Evolutionary conservation across 257 asterid species (phyloP), one percentile per base, ranked within the genome.

Genomic region (Petrea volubilis): DNA sequence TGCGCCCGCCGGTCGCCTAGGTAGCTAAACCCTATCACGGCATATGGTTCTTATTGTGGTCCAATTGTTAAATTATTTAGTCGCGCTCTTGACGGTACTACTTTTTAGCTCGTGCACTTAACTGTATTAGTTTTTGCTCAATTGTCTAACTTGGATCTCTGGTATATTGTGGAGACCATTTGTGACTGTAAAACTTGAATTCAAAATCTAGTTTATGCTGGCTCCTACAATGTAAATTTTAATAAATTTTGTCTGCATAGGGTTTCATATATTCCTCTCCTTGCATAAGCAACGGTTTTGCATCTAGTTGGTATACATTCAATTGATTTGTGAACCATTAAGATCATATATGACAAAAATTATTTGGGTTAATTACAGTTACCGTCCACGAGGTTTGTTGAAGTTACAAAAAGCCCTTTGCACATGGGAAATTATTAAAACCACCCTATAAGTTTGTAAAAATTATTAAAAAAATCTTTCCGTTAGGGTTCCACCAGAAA

Each of bases 1-100:
- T 94, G 71, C 97, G 93, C 79, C 96, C 98, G 43, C 98, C 98
- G 0, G 97, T 89, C 63, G 98, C 98, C 77, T 91, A 66, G 56
- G 75, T 44, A 53, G 81, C 77, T 52, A 65, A 58, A 46, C 47
- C 40, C 66, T 71, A 50, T 57, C 29, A 72, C 33, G 61, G 53
- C 29, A 14, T 65, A 57, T 74, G 64, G 14, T 59, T 56, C 27
- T 74, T 68, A 15, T 55, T 56, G 56, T 67, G 57, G 70, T 78
- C 74, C 55, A 67, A 76, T 74, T 77, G 77, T 73, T 74, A 62
- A 70, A 60, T 69, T 70, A 69, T 70, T 59, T 57, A 63, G 67
- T 50, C 43, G 21, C 79, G 76, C 64, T 74, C 73, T 71, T 31
- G 75, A 74, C 74, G 78, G 63, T 66, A 25, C 62, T n/a, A n/a